Evolutionary conservation across 306 rosid species (phyloP), one percentile per base, ranked within the genome.

Genomic region (Lagenaria siceraria): DNA sequence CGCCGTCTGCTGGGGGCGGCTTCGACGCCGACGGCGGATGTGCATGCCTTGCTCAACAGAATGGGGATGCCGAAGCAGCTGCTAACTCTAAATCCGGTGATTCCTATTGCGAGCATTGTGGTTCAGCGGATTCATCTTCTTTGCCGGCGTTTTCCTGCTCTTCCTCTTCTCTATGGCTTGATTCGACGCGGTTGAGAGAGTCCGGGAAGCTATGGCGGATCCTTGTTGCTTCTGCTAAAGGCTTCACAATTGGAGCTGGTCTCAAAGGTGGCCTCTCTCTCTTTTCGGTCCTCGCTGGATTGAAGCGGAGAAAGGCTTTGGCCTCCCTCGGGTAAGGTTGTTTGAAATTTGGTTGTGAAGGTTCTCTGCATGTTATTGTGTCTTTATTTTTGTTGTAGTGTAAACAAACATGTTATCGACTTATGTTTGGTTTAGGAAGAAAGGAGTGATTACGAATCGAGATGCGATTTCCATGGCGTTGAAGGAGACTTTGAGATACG

Each of bases 401-500:
- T 19, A 35, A 18, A 27, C n/a, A 61, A 42, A n/a, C 31, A 21
- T 38, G 51, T 38, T 21, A 4, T 27, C 70, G 48, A 3, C 18
- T 58, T 74, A 0, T 24, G 18, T 24, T 25, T 53, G 40, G 62
- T 80, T 43, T 78, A 90, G 99, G 88, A 89, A 69, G 83, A 85
- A 86, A 78, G 82, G 87, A 46, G 90, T 33, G 70, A 66, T 84
- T n/a, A 84, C 97, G 36, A 88, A 96, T 62, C 81, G 80, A 0
- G 96, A 92, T 76, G 97, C 93, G 12, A 85, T 88, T 82, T 80
- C 87, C 42, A 61, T 81, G 65, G 91, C 97, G 33, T 40, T 87
- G 84, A 92, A 90, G 89, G 99, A 96, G 82, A 96, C 99, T 0
- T 46, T 92, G 90, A 89, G 99, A 85, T 92, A 96, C 42, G 98